Evolutionary conservation across 2,329 filamentous ascomycete genomes (phyloP).

Genomic region (Exophiala mesophila): DNA sequence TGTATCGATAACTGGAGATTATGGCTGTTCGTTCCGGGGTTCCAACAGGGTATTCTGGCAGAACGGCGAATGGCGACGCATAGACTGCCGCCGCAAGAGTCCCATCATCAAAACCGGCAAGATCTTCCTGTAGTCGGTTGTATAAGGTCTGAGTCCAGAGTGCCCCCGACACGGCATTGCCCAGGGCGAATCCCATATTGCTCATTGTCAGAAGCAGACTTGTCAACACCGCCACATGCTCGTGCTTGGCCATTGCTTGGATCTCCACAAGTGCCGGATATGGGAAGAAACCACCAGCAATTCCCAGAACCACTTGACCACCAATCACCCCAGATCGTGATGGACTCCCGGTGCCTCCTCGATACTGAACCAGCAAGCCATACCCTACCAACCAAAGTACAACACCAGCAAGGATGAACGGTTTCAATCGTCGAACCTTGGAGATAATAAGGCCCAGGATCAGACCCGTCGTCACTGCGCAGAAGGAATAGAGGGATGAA

Average conservation of each 20-base stretch:
- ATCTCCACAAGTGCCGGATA: conserved; percentile 47
- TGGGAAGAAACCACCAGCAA: conserved; percentile 58
- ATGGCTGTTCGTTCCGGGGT: conserved; percentile 40
- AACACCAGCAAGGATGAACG: conserved; percentile 57
- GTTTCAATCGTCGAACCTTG: conserved; percentile 55
- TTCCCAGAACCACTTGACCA: conserved; percentile 58
- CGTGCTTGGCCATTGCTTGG: conserved; percentile 46
- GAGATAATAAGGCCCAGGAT: conserved; percentile 53
- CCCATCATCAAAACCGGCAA: conserved; percentile 31
- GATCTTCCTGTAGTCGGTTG: conserved; percentile 25
- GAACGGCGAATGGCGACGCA: conserved; percentile 33
- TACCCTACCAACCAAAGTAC: conserved; percentile 58
- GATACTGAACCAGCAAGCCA: conserved; percentile 57
- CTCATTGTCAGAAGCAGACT: conserved; percentile 41
- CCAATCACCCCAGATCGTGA: conserved; percentile 55
- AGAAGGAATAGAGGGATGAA: conserved; percentile 52
- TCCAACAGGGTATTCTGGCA: conserved; percentile 36
- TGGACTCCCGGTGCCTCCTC: conserved; percentile 44
- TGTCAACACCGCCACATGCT: conserved; percentile 58
- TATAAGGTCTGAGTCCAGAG: conserved; percentile 43
- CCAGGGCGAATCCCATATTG: conserved; percentile 41
- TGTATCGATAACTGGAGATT: conserved; percentile 40
- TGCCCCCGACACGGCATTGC: conserved; percentile 38
- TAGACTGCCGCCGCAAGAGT: conserved; percentile 36
- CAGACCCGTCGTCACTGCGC: conserved; percentile 53